These are phyloP conservation scores for Trichopus zeylanicus DNA, from an alignment of 116 monocot species.

Conservation along the genomic window DNA sequence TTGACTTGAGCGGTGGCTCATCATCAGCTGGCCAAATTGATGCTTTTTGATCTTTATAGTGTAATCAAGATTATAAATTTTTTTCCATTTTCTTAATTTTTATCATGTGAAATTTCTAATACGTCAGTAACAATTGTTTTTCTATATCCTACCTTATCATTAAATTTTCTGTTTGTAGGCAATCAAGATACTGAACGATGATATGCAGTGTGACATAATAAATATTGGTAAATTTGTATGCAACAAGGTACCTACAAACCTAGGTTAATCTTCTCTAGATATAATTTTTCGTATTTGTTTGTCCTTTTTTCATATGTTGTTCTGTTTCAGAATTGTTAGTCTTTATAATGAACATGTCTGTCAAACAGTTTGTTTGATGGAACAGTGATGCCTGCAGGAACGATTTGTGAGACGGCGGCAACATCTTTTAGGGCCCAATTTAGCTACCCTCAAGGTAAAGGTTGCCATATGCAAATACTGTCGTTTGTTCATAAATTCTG, in stretches of 20 bases:
- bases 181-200: slow-evolving; percentile 90
- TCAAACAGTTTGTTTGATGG: neutral
- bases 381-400: slow-evolving; percentile 33
- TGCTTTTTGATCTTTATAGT: too few relatives aligned
- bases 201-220: slow-evolving; percentile 89
- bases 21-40: too few relatives aligned
- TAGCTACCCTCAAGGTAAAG: slow-evolving; percentile 74
- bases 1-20: too few relatives aligned
- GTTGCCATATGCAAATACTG: neutral
- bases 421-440: slow-evolving; percentile 73
- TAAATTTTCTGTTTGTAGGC: slow-evolving; percentile 34
- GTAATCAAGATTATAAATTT: too few relatives aligned
- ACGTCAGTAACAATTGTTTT: too few relatives aligned
- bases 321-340: neutral
- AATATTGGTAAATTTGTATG: slow-evolving; percentile 75
- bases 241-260: slow-evolving; percentile 47
- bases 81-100: too few relatives aligned
- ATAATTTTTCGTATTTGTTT: too few relatives aligned
- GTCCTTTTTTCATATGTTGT: neutral
- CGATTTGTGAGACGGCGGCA: slow-evolving; percentile 74
- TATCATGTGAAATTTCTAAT: too few relatives aligned
- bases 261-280: too few relatives aligned
- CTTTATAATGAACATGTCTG: neutral
- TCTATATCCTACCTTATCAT: too few relatives aligned
- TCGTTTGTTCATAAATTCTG: neutral